A percentile compares a stretch with the other conserved stretches of the same genome.
Conservation (phyloP, 2,329 filamentous ascomycete genomes). For the Claviceps monticola region DNA sequence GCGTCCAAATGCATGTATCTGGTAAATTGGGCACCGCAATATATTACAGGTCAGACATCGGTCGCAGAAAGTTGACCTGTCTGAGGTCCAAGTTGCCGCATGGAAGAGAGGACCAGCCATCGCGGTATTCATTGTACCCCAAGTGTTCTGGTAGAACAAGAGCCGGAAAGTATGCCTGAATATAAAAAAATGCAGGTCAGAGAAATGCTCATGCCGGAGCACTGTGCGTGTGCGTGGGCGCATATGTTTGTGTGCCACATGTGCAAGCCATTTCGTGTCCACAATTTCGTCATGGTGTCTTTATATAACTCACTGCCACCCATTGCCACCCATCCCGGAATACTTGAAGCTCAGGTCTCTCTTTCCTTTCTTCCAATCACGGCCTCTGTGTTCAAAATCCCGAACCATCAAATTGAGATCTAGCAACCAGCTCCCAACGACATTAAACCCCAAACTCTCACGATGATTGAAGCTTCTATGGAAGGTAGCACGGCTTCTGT, state of each 20-base stretch:
- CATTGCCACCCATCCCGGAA: background rate
- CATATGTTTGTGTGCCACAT: background rate
- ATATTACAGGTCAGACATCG: background rate
- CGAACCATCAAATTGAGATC: too few relatives aligned
- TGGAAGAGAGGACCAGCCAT: background rate
- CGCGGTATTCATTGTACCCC: background rate
- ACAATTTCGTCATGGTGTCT: background rate
- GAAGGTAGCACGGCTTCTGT: constrained; percentile 1
- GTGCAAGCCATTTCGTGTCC: background rate
- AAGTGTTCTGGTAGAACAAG: background rate
- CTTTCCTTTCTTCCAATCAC: background rate
- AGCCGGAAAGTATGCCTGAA: background rate
- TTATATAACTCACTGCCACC: background rate
- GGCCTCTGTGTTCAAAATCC: too few relatives aligned
- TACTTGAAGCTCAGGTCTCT: background rate
- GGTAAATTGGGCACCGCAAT: background rate
- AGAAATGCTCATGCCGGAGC: background rate
- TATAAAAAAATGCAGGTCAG: too few relatives aligned
- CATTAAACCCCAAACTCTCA: background rate
- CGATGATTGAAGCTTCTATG: constrained; percentile 17
- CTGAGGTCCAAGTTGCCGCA: too few relatives aligned
- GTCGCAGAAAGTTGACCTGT: background rate
- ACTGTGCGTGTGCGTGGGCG: background rate
- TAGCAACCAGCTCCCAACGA: background rate
- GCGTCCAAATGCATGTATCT: background rate